Conservation (phyloP, 169 alveolate species). For the Miamiensis avidus region DNA sequence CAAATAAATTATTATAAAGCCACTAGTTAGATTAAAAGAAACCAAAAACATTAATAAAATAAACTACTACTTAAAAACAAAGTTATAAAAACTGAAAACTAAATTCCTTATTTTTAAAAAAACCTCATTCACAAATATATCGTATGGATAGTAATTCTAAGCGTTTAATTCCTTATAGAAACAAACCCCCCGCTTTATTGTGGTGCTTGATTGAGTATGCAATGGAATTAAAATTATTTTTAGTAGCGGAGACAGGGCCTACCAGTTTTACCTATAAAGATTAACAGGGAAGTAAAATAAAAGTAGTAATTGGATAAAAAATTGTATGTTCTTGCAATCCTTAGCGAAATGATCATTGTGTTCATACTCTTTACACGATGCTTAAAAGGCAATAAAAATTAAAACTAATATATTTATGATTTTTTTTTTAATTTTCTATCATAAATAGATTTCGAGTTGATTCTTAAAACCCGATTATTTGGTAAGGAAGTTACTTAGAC, state of each 20-base stretch:
- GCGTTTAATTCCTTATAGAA: no score
- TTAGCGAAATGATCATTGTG: neutral
- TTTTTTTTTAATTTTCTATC: slow-evolving; percentile 50
- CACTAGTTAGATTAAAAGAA: no score
- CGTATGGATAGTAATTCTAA: no score
- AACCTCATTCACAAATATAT: no score
- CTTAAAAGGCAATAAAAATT: no score
- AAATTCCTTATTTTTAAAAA: no score
- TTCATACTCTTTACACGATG: slow-evolving; percentile 16
- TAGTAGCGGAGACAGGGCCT: slow-evolving; percentile 12
- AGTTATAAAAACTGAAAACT: no score
- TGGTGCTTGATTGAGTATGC: slow-evolving; percentile 4
- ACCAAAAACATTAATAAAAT: no score
- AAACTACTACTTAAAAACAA: no score
- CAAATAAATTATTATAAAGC: no score
- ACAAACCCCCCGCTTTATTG: no score
- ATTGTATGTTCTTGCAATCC: neutral
- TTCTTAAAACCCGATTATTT: slow-evolving; percentile 51
- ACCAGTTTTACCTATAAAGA: slow-evolving; percentile 4
- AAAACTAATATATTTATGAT: no score
- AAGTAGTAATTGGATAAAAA: slow-evolving; percentile 2
- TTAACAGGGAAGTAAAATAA: slow-evolving; percentile 3
- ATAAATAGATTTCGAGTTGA: slow-evolving; percentile 53
- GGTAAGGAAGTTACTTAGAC: slow-evolving; percentile 51
- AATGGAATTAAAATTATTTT: slow-evolving; percentile 1